These are phyloP conservation scores for Urtica urens DNA, from an alignment of 306 rosid genomes.

Conservation along the genomic window DNA sequence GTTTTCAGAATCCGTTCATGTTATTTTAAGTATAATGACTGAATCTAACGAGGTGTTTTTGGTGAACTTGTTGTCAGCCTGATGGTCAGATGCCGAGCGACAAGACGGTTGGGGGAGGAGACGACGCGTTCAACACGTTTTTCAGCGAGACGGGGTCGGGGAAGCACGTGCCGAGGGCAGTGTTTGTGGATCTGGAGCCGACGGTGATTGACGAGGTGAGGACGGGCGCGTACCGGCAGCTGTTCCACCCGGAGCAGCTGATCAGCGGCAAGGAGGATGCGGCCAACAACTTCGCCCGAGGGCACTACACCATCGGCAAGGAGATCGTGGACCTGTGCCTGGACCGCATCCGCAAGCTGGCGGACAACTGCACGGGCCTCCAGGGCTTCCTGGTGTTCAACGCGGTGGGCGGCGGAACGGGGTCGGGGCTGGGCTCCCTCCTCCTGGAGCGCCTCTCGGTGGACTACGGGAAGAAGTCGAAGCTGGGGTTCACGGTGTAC, in stretches of 20 bases:
- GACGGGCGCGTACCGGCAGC: conserved; percentile 81
- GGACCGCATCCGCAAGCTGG: conserved; percentile 88
- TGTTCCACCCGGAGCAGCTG: conserved; percentile 89
- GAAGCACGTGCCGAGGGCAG: conserved; percentile 77
- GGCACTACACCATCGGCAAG: conserved; percentile 91
- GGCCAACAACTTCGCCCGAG: conserved; percentile 97
- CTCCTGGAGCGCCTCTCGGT: conserved; percentile 81
- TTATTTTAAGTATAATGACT: neutral
- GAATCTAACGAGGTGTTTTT: neutral
- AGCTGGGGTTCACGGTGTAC: conserved; percentile 84
- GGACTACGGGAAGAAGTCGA: conserved; percentile 85
- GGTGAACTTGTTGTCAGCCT: conserved; percentile 31
- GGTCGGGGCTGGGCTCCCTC: conserved; percentile 87
- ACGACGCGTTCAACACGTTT: conserved; percentile 88
- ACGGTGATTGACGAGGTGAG: conserved; percentile 92
- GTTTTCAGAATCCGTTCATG: too few species aligned
- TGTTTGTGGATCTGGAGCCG: conserved; percentile 84
- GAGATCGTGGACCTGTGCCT: conserved; percentile 88
- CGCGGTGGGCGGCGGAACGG: conserved; percentile 95
- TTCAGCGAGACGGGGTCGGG: conserved; percentile 93
- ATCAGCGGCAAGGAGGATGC: conserved; percentile 95
- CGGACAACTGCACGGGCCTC: conserved; percentile 91
- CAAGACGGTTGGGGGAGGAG: conserved; percentile 71
- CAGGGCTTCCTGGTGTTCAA: conserved; percentile 88
- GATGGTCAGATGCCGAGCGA: conserved; percentile 95